Base-by-base conservation (phyloP, 2,329 filamentous ascomycete genomes). In the Cercospora janseana region DNA sequence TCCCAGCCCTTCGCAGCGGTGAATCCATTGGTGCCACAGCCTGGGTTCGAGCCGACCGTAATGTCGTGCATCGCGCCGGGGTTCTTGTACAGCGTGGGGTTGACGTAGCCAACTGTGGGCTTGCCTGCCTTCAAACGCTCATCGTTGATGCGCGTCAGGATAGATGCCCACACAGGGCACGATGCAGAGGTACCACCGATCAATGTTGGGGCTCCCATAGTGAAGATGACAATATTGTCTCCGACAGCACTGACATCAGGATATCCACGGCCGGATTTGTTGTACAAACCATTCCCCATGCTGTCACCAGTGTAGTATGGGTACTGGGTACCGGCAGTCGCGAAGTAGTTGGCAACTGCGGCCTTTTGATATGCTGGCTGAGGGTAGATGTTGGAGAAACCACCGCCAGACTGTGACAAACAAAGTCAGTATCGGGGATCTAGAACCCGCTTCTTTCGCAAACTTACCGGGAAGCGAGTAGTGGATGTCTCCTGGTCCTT, bases 281-380 rank as follows among this genome's bases (percentile, higher is more conserved):
- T 63, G 60, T 61, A 60, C 24, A 49, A 69, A 59, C 21, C 71
- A 32, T 75, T 75, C 38, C 76, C 76, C 61, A 82, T 81, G 3
- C 75, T 79, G 56, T 72, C 75, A 52, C 81, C 66, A 62, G 42
- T 73, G 50, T 66, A 63, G 49, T 53, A 59, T 10, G 57, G 57
- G 47, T 67, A 64, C 6, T 54, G 49, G 6, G 63, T 60, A 6
- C 58, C 56, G 52, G 60, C 47, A 10, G 52, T 55, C 9, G 44
- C 44, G 21, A 67, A 66, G 70, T 71, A 75, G 8, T 56, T 51
- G 12, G 27, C 38, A 1, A 75, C 71, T 1, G 69, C 70, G 3
- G 62, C 41, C 0, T 61, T 46, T 52, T 75, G 72, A 48, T 70
- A 75, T n/a, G 57, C 52, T 0, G 42, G 62, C 5, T 34, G 63